Conservation (phyloP, 2,329 filamentous ascomycete genomes). For the Colletotrichum sp. region DNA sequence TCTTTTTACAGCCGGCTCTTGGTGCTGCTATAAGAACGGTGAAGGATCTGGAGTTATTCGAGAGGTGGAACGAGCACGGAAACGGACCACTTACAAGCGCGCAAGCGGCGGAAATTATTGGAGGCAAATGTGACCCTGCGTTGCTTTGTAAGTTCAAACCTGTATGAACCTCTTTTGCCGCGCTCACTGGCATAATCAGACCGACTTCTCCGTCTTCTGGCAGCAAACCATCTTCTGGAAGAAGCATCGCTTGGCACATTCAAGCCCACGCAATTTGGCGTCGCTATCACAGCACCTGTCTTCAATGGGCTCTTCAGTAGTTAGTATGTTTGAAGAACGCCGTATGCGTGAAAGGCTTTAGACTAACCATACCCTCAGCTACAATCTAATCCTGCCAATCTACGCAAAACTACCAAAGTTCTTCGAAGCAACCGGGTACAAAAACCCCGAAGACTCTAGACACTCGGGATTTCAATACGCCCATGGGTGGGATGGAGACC, state of each 20-base stretch:
- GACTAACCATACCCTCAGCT: background rate
- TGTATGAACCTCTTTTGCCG: background rate
- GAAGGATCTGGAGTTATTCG: background rate
- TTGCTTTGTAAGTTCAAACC: background rate
- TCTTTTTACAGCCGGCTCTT: background rate
- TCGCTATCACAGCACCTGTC: background rate
- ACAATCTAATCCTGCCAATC: background rate
- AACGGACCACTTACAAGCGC: background rate
- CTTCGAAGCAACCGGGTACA: background rate
- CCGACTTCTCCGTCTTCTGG: background rate
- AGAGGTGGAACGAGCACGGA: background rate
- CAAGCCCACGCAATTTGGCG: background rate
- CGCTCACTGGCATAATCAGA: background rate
- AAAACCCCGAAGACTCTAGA: background rate
- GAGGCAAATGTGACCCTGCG: background rate
- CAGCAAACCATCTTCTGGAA: background rate
- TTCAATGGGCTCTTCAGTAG: background rate
- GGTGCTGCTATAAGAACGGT: background rate
- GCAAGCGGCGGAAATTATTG: background rate
- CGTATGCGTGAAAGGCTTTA: accelerated
- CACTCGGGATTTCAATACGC: background rate
- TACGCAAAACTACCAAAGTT: background rate
- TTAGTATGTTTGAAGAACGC: background rate
- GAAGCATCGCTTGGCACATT: background rate
- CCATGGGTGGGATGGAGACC: background rate